Evolutionary conservation across 495 filamentous ascomycete genomes (phyloP).

Genomic region (Clohesyomyces aquaticus): DNA sequence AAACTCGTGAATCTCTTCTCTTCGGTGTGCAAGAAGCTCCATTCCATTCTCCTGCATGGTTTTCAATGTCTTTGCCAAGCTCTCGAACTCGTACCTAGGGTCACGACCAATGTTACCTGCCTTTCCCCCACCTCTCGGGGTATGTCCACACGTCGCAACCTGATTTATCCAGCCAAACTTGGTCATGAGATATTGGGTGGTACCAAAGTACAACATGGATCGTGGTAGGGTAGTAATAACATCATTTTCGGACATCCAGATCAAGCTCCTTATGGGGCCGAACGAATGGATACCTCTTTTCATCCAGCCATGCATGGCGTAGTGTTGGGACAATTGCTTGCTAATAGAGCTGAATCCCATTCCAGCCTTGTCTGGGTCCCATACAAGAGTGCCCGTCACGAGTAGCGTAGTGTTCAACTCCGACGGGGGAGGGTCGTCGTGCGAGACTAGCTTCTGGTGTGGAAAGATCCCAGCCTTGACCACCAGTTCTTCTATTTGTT

Average conservation of each 20-base stretch:
- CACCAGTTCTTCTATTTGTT: constrained; percentile 55
- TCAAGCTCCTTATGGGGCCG: constrained; percentile 72
- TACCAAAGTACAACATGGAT: constrained; percentile 46
- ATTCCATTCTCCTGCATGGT: constrained; percentile 47
- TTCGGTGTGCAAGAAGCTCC: constrained; percentile 49
- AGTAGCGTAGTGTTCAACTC: constrained; percentile 68
- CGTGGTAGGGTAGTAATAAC: constrained; percentile 54
- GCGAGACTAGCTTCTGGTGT: constrained; percentile 49
- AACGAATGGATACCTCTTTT: constrained; percentile 59
- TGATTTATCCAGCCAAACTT: constrained; percentile 1
- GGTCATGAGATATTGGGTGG: background rate
- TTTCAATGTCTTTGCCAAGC: constrained; percentile 48
- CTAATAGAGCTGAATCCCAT: constrained; percentile 28
- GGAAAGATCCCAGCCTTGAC: constrained; percentile 54
- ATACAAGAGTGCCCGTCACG: constrained; percentile 47
- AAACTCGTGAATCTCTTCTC: constrained; percentile 38
- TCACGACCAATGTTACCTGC: constrained; percentile 61
- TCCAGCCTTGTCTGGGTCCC: constrained; percentile 27
- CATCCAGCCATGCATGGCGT: constrained; percentile 52
- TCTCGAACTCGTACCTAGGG: constrained; percentile 46
- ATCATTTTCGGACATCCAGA: constrained; percentile 61
- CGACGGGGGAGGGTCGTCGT: constrained; percentile 41
- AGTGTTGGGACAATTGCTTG: constrained; percentile 43
- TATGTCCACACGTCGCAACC: constrained; percentile 17
- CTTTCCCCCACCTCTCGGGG: constrained; percentile 54